Conservation (phyloP, 2,329 filamentous ascomycete species). For the Diplocarpon mali region DNA sequence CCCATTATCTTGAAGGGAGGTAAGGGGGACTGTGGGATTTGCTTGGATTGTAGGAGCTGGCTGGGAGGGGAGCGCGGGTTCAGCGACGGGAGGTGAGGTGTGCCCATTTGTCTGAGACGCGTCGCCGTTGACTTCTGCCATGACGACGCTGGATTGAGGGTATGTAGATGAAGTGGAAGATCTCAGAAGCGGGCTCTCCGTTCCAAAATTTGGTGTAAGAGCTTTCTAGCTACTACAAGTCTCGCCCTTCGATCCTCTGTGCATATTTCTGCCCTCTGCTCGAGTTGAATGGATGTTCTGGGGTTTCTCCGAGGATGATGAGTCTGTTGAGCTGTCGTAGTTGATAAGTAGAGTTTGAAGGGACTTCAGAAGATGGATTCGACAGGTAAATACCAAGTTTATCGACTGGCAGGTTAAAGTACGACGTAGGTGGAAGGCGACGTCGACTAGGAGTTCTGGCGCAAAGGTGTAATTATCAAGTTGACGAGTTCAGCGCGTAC, state of each 20-base stretch:
- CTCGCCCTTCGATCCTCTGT: too few species aligned
- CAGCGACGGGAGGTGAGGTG: constrained; percentile 22
- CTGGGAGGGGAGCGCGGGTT: constrained; percentile 9
- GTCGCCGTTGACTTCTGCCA: constrained; percentile 27
- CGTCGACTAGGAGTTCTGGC: constrained; percentile 1
- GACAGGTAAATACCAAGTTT: too few species aligned
- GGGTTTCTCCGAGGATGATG: not conserved
- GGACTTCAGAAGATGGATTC: too few species aligned
- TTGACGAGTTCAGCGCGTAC: too few species aligned
- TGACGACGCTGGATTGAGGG: constrained; percentile 1
- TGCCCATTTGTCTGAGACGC: constrained; percentile 44
- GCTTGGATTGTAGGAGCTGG: constrained; percentile 6
- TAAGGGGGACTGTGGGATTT: constrained; percentile 24
- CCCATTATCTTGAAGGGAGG: constrained; percentile 26
- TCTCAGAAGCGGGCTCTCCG: not conserved
- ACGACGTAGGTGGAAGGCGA: too few species aligned
- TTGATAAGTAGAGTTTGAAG: too few species aligned
- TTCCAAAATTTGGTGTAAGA: too few species aligned
- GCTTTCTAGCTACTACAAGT: not conserved
- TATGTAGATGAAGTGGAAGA: not conserved
- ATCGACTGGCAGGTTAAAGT: too few species aligned
- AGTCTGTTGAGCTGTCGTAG: not conserved
- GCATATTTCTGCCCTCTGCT: too few species aligned
- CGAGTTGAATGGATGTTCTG: too few species aligned
- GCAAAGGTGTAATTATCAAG: constrained; percentile 3